phyloP scores from a whole-genome alignment of 805 yeast species.

The Pichia heedii region DNA sequence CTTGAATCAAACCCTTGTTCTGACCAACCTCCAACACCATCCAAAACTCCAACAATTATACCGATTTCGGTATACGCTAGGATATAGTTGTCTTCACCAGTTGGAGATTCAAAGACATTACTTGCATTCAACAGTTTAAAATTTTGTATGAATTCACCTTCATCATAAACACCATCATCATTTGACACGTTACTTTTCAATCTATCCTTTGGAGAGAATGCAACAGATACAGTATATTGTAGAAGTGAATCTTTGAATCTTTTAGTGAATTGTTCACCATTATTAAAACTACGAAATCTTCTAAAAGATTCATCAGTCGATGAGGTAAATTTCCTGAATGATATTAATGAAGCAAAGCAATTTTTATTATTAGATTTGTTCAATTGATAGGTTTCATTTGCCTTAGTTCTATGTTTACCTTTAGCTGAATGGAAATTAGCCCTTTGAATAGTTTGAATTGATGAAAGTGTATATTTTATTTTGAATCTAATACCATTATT shows the following conservation, averaged over 20 bases:
- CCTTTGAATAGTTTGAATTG: conserved; percentile 1
- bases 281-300: conserved; percentile 20
- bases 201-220: conserved; percentile 67
- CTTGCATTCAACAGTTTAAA: conserved; percentile 17
- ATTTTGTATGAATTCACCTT: conserved; percentile 21
- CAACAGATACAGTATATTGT: conserved; percentile 52
- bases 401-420: conserved; percentile 6
- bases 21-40: conserved; percentile 98
- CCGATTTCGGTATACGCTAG: conserved; percentile 36
- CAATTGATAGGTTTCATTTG: neutral
- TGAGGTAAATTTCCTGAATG: conserved; percentile 10
- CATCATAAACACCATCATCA: conserved; percentile 19
- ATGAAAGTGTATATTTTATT: conserved; percentile 1
- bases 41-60: conserved; percentile 74
- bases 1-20: conserved; percentile 86
- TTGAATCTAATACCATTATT: neutral
- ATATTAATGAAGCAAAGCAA: conserved; percentile 2
- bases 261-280: conserved; percentile 23
- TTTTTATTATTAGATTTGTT: neutral
- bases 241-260: conserved; percentile 20
- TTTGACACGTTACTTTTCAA: conserved; percentile 30
- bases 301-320: conserved; percentile 17
- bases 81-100: conserved; percentile 74
- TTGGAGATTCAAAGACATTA: conserved; percentile 37
- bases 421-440: conserved; percentile 5